Evolutionary conservation across 169 alveolate genomes (phyloP).

Genomic region (Amoebophrya sp.): DNA sequence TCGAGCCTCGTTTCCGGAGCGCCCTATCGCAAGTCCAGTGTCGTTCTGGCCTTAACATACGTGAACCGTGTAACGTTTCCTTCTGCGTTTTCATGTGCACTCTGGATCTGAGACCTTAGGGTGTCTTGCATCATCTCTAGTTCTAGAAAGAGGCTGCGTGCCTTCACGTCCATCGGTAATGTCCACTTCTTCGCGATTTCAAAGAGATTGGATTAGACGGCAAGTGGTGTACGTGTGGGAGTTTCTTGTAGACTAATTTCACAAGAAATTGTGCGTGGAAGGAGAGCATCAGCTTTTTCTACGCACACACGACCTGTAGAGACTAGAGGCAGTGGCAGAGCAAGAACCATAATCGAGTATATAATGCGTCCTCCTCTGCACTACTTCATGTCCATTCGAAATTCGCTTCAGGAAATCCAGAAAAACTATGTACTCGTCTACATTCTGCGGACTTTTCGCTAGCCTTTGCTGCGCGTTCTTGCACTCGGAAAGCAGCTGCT

Average conservation of each 20-base stretch:
- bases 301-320: no score
- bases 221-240: no score
- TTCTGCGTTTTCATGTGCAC: not conserved
- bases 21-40: no score
- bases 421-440: not conserved
- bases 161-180: not conserved
- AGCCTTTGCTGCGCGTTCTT: not conserved
- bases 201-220: no score
- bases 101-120: not conserved
- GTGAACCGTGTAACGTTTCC: not conserved
- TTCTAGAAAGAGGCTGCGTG: not conserved
- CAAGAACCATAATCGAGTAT: no score
- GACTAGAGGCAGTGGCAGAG: no score
- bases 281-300: no score
- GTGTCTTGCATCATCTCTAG: not conserved
- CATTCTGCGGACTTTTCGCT: not conserved
- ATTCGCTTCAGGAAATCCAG: not conserved
- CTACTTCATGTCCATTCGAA: not conserved
- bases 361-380: not conserved
- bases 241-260: no score
- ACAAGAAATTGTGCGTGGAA: no score
- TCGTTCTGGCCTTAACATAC: no score
- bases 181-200: not conserved
- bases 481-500: not conserved
- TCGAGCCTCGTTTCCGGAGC: no score